A percentile compares a stretch with the other conserved stretches of the same genome.
These are phyloP conservation scores for Spathaspora sp. DNA, from an alignment of 805 yeast species.

Conservation along the genomic window DNA sequence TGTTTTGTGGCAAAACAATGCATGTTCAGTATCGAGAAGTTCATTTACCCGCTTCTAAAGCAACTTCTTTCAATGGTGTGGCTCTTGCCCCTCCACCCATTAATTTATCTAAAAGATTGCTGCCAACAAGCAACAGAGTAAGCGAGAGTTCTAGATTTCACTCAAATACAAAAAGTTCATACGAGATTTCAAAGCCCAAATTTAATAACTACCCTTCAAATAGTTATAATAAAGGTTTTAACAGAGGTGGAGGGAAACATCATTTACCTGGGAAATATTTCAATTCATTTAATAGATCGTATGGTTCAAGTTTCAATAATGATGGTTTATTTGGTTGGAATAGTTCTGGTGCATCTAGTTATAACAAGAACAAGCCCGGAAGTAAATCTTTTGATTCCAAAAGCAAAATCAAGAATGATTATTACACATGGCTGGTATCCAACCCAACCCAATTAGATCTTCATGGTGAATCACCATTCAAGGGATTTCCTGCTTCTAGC, in stretches of 20 bases:
- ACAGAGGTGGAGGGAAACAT: neutral
- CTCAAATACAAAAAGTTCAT: neutral
- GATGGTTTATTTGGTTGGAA: no score
- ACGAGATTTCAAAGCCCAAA: slow-evolving; percentile 5
- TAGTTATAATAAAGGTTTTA: slow-evolving; percentile 6
- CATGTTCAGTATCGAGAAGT: slow-evolving; percentile 82
- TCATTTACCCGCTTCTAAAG: slow-evolving; percentile 10
- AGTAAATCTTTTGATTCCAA: neutral
- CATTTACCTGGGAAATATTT: neutral
- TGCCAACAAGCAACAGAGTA: slow-evolving; percentile 28
- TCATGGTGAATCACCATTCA: neutral
- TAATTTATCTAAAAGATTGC: slow-evolving; percentile 33
- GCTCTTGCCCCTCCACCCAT: slow-evolving; percentile 82
- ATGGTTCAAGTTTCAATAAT: neutral
- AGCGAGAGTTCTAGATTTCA: slow-evolving; percentile 3
- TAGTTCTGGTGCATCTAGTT: neutral
- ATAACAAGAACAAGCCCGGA: neutral
- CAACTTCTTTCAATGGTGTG: slow-evolving; percentile 18
- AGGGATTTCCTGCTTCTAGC: neutral
- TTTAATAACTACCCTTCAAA: slow-evolving; percentile 12
- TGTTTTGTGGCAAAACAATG: slow-evolving; percentile 68
- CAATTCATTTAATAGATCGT: neutral
- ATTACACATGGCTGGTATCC: slow-evolving; percentile 4
- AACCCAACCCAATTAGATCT: slow-evolving; percentile 6
- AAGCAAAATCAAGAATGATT: neutral